Evolutionary conservation across 2,329 filamentous ascomycete genomes (phyloP).

Genomic region (Coniochaeta prunicola): DNA sequence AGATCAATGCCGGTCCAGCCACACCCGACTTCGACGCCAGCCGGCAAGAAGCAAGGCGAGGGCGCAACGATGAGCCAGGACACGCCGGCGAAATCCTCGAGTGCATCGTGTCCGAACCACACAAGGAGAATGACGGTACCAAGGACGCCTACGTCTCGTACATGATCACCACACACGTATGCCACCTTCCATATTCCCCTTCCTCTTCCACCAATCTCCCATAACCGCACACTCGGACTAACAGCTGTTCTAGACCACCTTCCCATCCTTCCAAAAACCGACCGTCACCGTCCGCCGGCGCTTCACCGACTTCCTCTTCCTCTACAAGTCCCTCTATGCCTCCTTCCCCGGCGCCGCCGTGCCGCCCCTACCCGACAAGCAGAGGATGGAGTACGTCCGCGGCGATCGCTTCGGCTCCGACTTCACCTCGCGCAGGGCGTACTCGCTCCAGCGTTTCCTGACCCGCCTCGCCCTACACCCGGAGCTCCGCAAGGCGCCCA

Average conservation of each 20-base stretch:
- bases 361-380: conserved; percentile 92
- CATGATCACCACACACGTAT: conserved; percentile 80
- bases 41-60: conserved; percentile 35
- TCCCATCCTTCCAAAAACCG: conserved; percentile 82
- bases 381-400: conserved; percentile 97
- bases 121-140: conserved; percentile 94
- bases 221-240: conserved; percentile 8
- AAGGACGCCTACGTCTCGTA: conserved; percentile 98
- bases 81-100: conserved; percentile 69
- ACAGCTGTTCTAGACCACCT: conserved; percentile 64
- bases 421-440: conserved; percentile 81
- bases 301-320: conserved; percentile 96
- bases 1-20: conserved; percentile 12
- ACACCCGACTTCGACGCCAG: conserved; percentile 25
- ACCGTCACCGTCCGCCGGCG: conserved; percentile 76
- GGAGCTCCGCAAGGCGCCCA: conserved; percentile 71
- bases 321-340: conserved; percentile 81
- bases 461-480: conserved; percentile 82
- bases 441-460: conserved; percentile 88
- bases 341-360: conserved; percentile 91
- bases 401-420: conserved; percentile 92
- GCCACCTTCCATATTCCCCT: conserved; percentile 5
- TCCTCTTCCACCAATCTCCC: too few relatives aligned
- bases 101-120: conserved; percentile 72
- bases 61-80: conserved; percentile 42